Conservation (phyloP, 257 asterid species). For the Eustoma russellianum region DNA sequence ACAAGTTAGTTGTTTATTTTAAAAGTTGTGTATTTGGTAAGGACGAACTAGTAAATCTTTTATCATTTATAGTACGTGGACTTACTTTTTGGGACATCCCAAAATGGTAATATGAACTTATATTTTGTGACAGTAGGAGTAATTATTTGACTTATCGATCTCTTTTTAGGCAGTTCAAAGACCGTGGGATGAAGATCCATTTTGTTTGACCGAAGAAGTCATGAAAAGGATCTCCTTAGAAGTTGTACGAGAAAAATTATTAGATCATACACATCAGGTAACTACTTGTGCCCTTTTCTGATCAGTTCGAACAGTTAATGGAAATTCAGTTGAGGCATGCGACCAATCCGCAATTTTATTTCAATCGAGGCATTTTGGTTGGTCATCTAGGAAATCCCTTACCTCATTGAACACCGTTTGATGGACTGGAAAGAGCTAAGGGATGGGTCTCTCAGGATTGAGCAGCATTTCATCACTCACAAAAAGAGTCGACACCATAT, state of each 20-base stretch:
- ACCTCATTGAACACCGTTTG: slow-evolving; percentile 78
- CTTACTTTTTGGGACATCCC: too few relatives aligned
- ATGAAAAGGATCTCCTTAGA: slow-evolving; percentile 92
- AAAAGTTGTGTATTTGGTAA: too few relatives aligned
- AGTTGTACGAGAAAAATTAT: slow-evolving; percentile 73
- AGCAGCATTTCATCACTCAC: slow-evolving; percentile 88
- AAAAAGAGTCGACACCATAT: slow-evolving; percentile 91
- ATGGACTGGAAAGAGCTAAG: slow-evolving; percentile 85
- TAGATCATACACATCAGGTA: slow-evolving; percentile 93
- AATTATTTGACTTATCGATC: too few relatives aligned
- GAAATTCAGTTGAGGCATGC: neutral
- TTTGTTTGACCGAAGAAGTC: slow-evolving; percentile 71
- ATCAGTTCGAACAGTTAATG: neutral
- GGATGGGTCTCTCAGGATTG: slow-evolving; percentile 89
- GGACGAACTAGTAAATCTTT: too few relatives aligned
- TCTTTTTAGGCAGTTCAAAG: slow-evolving; percentile 62
- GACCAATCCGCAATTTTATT: neutral
- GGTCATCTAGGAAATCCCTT: slow-evolving; percentile 68
- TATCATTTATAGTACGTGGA: too few relatives aligned
- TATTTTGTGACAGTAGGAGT: too few relatives aligned
- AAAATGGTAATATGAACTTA: too few relatives aligned
- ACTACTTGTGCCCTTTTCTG: neutral
- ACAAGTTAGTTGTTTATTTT: too few relatives aligned
- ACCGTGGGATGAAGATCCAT: slow-evolving; percentile 97
- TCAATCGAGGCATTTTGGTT: slow-evolving; percentile 1